These are phyloP conservation scores for Malus sieversii DNA, from an alignment of 306 rosid species.

Conservation along the genomic window DNA sequence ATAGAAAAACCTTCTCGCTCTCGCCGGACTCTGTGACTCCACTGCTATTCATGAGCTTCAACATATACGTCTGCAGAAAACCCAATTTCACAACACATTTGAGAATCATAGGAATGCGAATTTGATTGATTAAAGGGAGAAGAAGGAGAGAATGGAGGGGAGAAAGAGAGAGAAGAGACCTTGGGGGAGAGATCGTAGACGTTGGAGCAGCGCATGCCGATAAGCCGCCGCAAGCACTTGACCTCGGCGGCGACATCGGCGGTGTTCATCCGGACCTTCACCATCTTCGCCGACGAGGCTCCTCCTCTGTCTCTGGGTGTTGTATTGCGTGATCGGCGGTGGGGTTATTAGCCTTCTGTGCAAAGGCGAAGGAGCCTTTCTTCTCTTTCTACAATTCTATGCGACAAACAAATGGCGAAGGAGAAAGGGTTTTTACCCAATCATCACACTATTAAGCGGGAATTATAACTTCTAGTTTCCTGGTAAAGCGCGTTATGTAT, in stretches of 20 bases:
- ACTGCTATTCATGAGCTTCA: slow-evolving; percentile 92
- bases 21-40: slow-evolving; percentile 92
- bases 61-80: slow-evolving; percentile 64
- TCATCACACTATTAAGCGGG: no score
- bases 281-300: slow-evolving; percentile 35
- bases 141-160: background rate
- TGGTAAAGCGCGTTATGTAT: no score
- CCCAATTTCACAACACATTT: background rate
- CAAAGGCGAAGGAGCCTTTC: background rate
- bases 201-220: slow-evolving; percentile 98
- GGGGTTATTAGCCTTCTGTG: background rate
- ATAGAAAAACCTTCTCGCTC: slow-evolving; percentile 83
- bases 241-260: slow-evolving; percentile 99
- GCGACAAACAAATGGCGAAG: no score
- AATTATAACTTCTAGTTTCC: no score
- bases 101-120: background rate
- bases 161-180: slow-evolving; percentile 24
- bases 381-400: no score
- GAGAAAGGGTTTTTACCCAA: no score
- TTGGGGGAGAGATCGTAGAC: slow-evolving; percentile 93
- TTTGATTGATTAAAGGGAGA: background rate
- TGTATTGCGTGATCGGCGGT: background rate
- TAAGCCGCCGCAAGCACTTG: slow-evolving; percentile 65
- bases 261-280: slow-evolving; percentile 99
- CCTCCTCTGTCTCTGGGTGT: background rate